Evolutionary conservation across 1,284 basidiomycete species (phyloP), one percentile per base, ranked within the genome.

Genomic region (Cutaneotrichosporon sp.): DNA sequence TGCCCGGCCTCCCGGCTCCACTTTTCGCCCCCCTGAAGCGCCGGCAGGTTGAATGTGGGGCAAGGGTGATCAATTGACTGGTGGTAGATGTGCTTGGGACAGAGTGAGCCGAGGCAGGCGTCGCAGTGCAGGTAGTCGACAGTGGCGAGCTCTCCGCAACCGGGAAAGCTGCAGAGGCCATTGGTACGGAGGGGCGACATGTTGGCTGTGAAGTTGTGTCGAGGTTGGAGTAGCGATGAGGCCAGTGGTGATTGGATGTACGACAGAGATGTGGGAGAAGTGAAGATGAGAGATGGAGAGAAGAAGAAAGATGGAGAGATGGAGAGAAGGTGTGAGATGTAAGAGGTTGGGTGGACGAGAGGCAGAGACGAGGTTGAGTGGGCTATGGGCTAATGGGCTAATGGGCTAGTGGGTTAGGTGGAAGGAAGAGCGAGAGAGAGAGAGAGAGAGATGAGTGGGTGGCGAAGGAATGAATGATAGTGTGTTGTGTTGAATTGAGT

Each of bases 251-350:
- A n/a, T n/a, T 45, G 42, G 9, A 45, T 9, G 14, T 10, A 20
- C 9, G 42, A 45, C 18, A 45, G 20, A 18, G 42, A 9, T 10
- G 4, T 2, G 16, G 54, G 20, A 46, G 3, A 47, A 22, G 14
- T 51, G 58, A 10, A 55, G 52, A 38, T 27, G 22, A 5, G 5
- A 24, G 4, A 33, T 31, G 36, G 45, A 62, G 29, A 29, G 29
- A 29, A 29, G 29, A 29, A 29, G 29, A 5, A 29, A 9, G 29
- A 29, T 4, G 29, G 16, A 55, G 16, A 49, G 31, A 33, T 33
- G 24, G 20, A 29, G 9, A 29, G 29, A 9, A 29, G 29, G 29
- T 29, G 4, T 29, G 29, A 29, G 29, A 5, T 4, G 29, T 9
- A 29, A 29, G 4, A 5, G 29, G 9, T 29, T 29, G 29, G 5